These are phyloP conservation scores for Magnolia officinalis DNA, from an alignment of 164 flowering plant species.

Conservation along the genomic window DNA sequence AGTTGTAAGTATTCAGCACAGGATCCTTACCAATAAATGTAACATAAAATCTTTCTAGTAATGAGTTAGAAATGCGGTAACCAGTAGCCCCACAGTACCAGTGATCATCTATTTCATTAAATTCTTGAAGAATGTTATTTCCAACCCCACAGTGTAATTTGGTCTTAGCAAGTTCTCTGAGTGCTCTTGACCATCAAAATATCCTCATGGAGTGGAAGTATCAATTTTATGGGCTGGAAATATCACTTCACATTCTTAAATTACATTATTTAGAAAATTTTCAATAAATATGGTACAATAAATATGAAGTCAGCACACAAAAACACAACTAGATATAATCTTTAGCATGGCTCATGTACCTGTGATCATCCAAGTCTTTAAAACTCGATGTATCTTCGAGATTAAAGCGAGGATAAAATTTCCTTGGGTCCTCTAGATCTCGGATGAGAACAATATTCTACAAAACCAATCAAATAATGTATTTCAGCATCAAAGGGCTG, in stretches of 20 bases:
- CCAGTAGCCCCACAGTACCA: too few relatives aligned
- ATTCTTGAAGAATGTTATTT: background rate
- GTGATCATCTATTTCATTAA: background rate
- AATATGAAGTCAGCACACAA: background rate
- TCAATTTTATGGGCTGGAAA: background rate
- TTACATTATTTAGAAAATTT: too few relatives aligned
- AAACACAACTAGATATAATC: background rate
- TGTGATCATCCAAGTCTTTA: conserved; percentile 76
- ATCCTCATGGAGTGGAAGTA: background rate
- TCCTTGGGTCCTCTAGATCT: conserved; percentile 79
- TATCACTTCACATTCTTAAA: background rate
- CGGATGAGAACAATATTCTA: conserved; percentile 93
- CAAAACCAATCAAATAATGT: conserved; percentile 20
- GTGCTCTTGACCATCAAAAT: background rate
- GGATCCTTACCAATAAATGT: too few relatives aligned
- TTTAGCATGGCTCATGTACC: conserved; percentile 36
- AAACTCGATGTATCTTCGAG: conserved; percentile 89
- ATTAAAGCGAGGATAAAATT: conserved; percentile 92
- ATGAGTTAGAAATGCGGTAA: too few relatives aligned
- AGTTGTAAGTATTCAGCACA: too few relatives aligned
- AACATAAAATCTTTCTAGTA: too few relatives aligned
- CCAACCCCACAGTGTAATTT: background rate
- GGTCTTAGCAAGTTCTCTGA: background rate
- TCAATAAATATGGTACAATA: background rate
- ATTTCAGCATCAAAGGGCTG: background rate